Evolutionary conservation across 345 rosid species (phyloP).

Genomic region (Pseudoturritis turrita): DNA sequence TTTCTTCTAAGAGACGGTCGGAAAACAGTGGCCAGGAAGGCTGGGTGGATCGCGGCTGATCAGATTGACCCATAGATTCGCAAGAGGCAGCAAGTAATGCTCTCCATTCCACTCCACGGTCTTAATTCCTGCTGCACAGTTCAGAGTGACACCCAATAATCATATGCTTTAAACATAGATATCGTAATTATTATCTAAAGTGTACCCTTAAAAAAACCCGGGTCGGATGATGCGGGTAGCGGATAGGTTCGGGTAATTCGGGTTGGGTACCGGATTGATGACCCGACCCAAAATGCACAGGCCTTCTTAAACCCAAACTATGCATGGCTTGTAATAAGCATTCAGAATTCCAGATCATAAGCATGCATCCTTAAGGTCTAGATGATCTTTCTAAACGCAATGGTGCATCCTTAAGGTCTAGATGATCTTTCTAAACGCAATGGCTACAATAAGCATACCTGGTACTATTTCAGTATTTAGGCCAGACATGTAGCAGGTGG

Average conservation of each 20-base stretch:
- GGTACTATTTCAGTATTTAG: slow-evolving; percentile 41
- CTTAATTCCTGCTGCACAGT: slow-evolving; percentile 50
- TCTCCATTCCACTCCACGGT: slow-evolving; percentile 56
- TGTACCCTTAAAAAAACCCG: too few species aligned
- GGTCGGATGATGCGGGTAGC: too few species aligned
- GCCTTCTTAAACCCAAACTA: not conserved
- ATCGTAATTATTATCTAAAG: too few species aligned
- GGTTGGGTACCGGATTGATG: too few species aligned
- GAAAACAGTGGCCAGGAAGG: slow-evolving; percentile 27
- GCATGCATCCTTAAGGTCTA: not conserved
- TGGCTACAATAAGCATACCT: slow-evolving; percentile 39
- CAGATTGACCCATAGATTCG: slow-evolving; percentile 83
- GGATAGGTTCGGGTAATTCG: too few species aligned
- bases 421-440: not conserved
- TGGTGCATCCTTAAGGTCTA: not conserved
- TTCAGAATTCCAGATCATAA: not conserved
- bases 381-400: not conserved
- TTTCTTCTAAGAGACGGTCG: not conserved
- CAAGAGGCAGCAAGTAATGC: slow-evolving; percentile 57
- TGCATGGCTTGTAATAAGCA: not conserved
- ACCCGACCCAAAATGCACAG: too few species aligned
- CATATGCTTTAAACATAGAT: not conserved
- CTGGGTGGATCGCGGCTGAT: slow-evolving; percentile 53
- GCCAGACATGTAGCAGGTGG: slow-evolving; percentile 56
- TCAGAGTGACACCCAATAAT: not conserved